Percentiles rank a stretch among this genome's conserved stretches.
Evolutionary conservation across 345 rosid genomes (phyloP).

Genomic region (Boechera stricta): DNA sequence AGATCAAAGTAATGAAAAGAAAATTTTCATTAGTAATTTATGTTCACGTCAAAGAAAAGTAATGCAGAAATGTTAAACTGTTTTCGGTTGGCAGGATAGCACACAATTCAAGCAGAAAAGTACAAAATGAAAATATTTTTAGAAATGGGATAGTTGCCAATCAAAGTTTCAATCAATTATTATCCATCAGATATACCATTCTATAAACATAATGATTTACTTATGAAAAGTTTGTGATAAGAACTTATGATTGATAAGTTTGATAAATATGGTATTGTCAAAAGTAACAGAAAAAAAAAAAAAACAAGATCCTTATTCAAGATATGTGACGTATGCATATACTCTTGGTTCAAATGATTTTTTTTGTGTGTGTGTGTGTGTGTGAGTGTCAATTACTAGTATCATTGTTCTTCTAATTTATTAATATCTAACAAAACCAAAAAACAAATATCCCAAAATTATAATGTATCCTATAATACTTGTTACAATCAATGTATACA

Average conservation of each 20-base stretch:
- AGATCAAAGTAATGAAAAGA: not conserved
- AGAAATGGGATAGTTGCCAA: conserved; percentile 10
- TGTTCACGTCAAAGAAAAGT: conserved; percentile 20
- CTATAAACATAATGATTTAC: not conserved
- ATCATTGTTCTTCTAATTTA: not conserved
- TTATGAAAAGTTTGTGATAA: conserved; percentile 13
- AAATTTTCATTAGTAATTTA: not conserved
- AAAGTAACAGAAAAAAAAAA: not conserved
- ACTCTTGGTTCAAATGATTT: not conserved
- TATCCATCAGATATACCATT: conserved; percentile 3
- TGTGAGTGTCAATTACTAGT: not conserved
- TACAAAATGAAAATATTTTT: conserved; percentile 10
- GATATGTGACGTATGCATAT: conserved; percentile 21
- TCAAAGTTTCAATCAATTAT: conserved; percentile 28
- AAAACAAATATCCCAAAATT: not conserved
- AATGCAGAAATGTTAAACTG: conserved; percentile 25
- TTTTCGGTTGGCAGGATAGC: conserved; percentile 34
- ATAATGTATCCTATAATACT: not conserved
- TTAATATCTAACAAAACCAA: not conserved
- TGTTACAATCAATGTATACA: not conserved
- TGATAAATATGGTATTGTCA: conserved; percentile 5
- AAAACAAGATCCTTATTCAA: not conserved
- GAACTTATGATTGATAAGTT: conserved; percentile 7
- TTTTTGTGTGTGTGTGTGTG: no score
- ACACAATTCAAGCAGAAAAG: conserved; percentile 28